Conservation (phyloP, 1,139 yeast genomes). For the Lodderomyces elongisporus region DNA sequence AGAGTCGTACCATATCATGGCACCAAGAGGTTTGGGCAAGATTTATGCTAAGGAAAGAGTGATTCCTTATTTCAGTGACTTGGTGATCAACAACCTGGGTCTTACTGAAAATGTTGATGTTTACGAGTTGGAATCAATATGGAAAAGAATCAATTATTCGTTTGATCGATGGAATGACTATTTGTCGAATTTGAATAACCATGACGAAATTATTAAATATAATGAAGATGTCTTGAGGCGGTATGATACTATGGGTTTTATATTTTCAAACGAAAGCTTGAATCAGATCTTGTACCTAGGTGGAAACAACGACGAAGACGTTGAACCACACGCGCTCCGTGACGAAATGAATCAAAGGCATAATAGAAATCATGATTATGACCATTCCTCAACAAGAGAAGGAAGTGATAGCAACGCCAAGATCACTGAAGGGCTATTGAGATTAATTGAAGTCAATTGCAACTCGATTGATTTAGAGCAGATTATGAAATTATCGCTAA, state of each 20-base stretch:
- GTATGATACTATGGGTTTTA: slow-evolving; percentile 44
- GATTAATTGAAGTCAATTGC: slow-evolving; percentile 35
- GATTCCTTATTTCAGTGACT: slow-evolving; percentile 88
- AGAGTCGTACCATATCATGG: slow-evolving; percentile 67
- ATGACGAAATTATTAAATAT: slow-evolving; percentile 35
- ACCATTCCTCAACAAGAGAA: neutral
- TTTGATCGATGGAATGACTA: slow-evolving; percentile 81
- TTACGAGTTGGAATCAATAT: slow-evolving; percentile 58
- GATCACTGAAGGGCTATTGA: slow-evolving; percentile 12
- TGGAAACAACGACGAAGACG: slow-evolving; percentile 8
- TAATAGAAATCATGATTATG: neutral
- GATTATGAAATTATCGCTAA: slow-evolving; percentile 36
- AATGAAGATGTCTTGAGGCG: slow-evolving; percentile 41
- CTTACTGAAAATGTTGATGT: slow-evolving; percentile 29
- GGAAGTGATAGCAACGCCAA: neutral
- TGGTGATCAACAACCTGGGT: slow-evolving; percentile 36
- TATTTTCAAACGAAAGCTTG: slow-evolving; percentile 43
- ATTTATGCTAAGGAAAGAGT: slow-evolving; percentile 72
- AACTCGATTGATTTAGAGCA: slow-evolving; percentile 36
- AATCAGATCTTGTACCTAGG: slow-evolving; percentile 44
- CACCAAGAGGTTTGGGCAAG: slow-evolving; percentile 85
- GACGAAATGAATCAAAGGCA: neutral
- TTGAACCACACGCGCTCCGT: neutral
- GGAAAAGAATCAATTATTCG: slow-evolving; percentile 67
- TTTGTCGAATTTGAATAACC: slow-evolving; percentile 36